Evolutionary conservation across 2,329 filamentous ascomycete species (phyloP).

Genomic region (Aspergillus chevalieri): DNA sequence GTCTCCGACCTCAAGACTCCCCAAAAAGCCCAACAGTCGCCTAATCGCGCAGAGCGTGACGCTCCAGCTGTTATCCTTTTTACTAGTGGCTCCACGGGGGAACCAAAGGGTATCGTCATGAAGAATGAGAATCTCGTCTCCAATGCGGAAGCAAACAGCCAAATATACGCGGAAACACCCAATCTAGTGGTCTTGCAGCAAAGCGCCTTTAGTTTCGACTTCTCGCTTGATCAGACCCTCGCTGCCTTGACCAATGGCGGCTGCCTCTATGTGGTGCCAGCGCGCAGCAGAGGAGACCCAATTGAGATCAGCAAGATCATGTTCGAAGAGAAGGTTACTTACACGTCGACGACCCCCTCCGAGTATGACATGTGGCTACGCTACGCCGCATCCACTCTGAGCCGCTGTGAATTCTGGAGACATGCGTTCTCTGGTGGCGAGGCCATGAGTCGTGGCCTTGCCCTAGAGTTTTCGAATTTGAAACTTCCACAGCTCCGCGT

Average conservation of each 20-base stretch:
- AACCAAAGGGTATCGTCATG: constrained; percentile 39
- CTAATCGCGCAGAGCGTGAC: constrained; percentile 5
- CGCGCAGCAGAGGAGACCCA: neutral
- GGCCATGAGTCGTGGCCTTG: neutral
- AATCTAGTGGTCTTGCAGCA: neutral
- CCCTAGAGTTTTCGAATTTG: neutral
- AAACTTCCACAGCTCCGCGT: constrained; percentile 6
- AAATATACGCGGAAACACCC: neutral
- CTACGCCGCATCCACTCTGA: constrained; percentile 10
- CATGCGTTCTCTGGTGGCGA: neutral
- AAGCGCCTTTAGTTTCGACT: constrained; percentile 5
- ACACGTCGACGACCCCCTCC: constrained; percentile 14
- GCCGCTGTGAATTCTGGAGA: constrained; percentile 1
- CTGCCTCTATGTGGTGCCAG: constrained; percentile 6
- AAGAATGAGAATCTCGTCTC: constrained; percentile 17
- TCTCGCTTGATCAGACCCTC: constrained; percentile 13
- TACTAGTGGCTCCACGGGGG: constrained; percentile 22
- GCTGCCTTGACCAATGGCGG: constrained; percentile 11
- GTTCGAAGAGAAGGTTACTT: constrained; percentile 9
- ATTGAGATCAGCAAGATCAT: constrained; percentile 7
- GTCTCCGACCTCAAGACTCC: neutral
- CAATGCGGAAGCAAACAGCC: constrained; percentile 12
- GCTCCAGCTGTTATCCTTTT: constrained; percentile 32
- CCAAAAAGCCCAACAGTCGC: neutral
- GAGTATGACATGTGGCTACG: constrained; percentile 13